Conservation (phyloP, 768 basidiomycete species). For the Lentinula sp. region DNA sequence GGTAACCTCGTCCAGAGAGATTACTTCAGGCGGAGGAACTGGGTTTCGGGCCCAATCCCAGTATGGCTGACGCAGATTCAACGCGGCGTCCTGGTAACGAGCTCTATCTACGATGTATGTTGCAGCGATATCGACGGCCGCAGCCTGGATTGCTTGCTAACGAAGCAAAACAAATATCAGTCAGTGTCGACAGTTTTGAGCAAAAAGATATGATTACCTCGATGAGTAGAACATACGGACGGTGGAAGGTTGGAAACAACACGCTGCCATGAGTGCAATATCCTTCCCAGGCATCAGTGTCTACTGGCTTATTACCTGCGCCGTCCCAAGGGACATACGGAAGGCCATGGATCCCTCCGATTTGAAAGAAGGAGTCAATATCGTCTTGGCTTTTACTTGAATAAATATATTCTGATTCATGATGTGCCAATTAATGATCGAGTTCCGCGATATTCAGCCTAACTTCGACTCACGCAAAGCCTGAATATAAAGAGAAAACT, state of each 20-base stretch:
- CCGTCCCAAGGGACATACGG: slow-evolving; percentile 42
- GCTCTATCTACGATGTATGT: slow-evolving; percentile 27
- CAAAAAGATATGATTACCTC: slow-evolving; percentile 28
- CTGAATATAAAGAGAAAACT: slow-evolving; percentile 47
- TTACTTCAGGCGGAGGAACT: slow-evolving; percentile 33
- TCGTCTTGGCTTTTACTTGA: slow-evolving; percentile 20
- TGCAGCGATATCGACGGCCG: slow-evolving; percentile 34
- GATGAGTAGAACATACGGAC: slow-evolving; percentile 43
- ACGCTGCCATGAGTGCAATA: slow-evolving; percentile 52
- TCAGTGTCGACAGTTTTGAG: background rate
- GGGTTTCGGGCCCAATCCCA: slow-evolving; percentile 46
- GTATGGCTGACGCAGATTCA: slow-evolving; percentile 33
- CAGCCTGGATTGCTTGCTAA: slow-evolving; percentile 41
- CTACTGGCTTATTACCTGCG: slow-evolving; percentile 21
- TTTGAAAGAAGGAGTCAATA: slow-evolving; percentile 33
- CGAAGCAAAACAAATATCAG: background rate
- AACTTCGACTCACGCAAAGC: slow-evolving; percentile 33
- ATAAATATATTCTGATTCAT: slow-evolving; percentile 22
- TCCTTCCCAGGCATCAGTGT: slow-evolving; percentile 28
- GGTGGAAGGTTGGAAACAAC: slow-evolving; percentile 52
- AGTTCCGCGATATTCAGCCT: too few species aligned
- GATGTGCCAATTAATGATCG: too few species aligned
- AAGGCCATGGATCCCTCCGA: slow-evolving; percentile 48
- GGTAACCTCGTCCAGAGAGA: slow-evolving; percentile 22
- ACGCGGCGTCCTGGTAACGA: slow-evolving; percentile 28